Base-by-base conservation (phyloP, 352 stramenopile species). In the Phytopythium montanum region DNA sequence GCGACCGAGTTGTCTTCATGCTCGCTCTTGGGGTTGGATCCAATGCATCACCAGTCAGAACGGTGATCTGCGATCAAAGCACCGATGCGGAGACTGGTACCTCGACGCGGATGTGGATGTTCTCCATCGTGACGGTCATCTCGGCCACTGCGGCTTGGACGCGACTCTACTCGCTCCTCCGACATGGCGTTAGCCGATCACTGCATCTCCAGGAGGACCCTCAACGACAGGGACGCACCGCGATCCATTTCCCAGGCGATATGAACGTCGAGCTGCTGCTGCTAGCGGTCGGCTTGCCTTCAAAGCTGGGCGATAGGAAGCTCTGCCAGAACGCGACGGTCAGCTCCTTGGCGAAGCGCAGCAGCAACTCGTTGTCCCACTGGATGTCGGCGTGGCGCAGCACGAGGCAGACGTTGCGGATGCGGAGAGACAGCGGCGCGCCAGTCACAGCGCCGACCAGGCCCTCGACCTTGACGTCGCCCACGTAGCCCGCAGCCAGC, bases 271-370 rank as follows among this genome's bases (percentile, higher is more conserved):
- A 38, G 25, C 69, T 73, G 28, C 72, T 71, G 31, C 73, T 80
- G 29, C 57, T 69, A 26, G 51, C 56, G 25, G 59, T 59, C n/a
- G 65, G 59, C 12, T 62, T 69, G 21, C 54, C 62, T 16, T 64
- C 41, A 23, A 59, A 68, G 21, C 54, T 65, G 1, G 59, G 72
- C 1, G 64, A 64, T 28, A 70, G 62, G 6, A 89, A 52, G 41
- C 68, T 75, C 64, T 93, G 84, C 42, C 72, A 68, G 8, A 90
- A 66, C 25, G 81, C 70, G 23, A 91, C 56, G 21, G 86, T 25
- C 1, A 90, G 64, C 31, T 93, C 81, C 41, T 85, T 87, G 10
- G 81, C 68, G 48, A 88, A 88, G n/a, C 83, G 81, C 18, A 88
- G 65, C 38, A 77, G 62, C n/a, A 90, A 62, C 33, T 90, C 84